Base-by-base conservation (phyloP, 2,329 filamentous ascomycete species). In the Aspergillus ochraceoroseus region DNA sequence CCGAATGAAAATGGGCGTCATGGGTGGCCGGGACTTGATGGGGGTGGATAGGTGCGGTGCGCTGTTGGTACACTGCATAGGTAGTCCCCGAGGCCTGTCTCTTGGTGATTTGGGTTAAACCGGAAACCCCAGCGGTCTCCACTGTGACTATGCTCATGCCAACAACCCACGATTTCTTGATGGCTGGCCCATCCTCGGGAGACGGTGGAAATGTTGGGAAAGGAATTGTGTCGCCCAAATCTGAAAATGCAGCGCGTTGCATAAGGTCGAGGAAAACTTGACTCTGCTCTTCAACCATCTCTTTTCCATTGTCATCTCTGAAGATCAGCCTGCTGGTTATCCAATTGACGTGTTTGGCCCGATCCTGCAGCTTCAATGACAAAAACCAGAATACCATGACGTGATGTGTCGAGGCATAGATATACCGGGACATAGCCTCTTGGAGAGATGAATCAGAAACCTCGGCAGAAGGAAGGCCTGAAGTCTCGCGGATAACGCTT, bases 381-480 rank as follows among this genome's bases (percentile, higher is more conserved):
- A 98, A 74, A 61, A 96, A 98, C 92, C 92, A 98, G 60, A 94
- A 95, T 1, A 88, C 84, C 51, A 98, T 89, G 53, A 95, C 87
- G 61, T 96, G 89, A 60, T 95, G 95, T 6, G 90, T 90, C 37
- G 96, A 71, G 1, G 88, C 85, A 62, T 94, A 92, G 17, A 98
- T 87, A 61, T 98, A 98, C 63, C 92, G 85, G 3, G 89, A 88
- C 34, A 95, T 73, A 50, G 92, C 87, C 46, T 92, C 85, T 5
- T 81, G 73, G 47, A 70, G 56, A 40, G 69, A 66, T 37, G 49
- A 59, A 41, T 64, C 67, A 43, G 59, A 32, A 11, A 50, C 49
- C 13, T 64, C 58, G n/a, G 54, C 57, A 15, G 56, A 40, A 20
- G 54, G 46, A 27, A 52, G 32, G 14, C 48, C 44, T 14, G 62